Evolutionary conservation across 495 filamentous ascomycete genomes (phyloP), one percentile per base, ranked within the genome.

Genomic region (Daldinia loculata): DNA sequence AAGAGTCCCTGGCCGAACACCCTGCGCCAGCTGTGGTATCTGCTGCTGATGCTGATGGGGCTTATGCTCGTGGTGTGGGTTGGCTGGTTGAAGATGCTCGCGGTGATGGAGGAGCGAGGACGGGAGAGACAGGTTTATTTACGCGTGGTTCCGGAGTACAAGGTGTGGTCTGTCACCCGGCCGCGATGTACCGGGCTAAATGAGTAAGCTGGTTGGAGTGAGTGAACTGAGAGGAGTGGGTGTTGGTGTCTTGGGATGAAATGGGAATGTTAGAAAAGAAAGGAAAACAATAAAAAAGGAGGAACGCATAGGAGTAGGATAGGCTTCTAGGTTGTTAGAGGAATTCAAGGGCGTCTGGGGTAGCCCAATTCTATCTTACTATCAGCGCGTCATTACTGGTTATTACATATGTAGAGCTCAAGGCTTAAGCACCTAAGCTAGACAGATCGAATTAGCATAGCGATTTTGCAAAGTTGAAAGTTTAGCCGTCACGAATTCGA

Each of bases 401-500:
- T 36, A 14, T 14, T 48, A 12, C 43, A 48, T 0, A 24, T 53
- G 50, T 53, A 53, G 14, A 36, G 50, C 50, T 22, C n/a, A 48
- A 48, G 6, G 41, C 5, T 15, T 32, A 17, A 12, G 36, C 6
- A n/a, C 38, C 19, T 15, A 5, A 50, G 30, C 43, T 59, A 56
- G 56, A 61, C 11, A 48, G 38, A 36, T 56, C 30, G 6, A 12
- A 36, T 56, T 56, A 56, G 53, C 53, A 22, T 19, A 14, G 43
- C 19, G 19, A 8, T 36, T 14, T 14, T 36, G 15, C 8, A 24
- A 48, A 36, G 15, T 30, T 38, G 24, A 1, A 43, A 48, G 34
- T 50, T 30, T 57, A 50, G 48, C 29, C 27, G 14, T 67, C 69
- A 71, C 68, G 43, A 30, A 8, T 52, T 4, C 34, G 41, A 32